phyloP scores from a whole-genome alignment of 768 basidiomycete genomes.

The Obba rivulosa region DNA sequence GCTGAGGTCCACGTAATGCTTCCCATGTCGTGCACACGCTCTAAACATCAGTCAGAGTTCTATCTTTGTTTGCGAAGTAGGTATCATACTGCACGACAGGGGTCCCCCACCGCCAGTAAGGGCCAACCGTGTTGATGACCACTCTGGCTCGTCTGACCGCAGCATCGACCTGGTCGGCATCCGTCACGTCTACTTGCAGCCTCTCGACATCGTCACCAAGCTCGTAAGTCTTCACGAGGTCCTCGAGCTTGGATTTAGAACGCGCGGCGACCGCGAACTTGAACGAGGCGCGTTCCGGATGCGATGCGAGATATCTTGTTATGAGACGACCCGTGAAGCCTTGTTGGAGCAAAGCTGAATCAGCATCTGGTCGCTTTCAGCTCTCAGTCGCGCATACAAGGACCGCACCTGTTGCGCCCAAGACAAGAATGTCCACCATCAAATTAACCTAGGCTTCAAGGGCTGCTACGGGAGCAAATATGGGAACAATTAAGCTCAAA shows the following conservation, averaged over 20 bases:
- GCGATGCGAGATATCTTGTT: conserved; percentile 56
- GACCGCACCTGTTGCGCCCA: conserved; percentile 57
- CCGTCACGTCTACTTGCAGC: conserved; percentile 57
- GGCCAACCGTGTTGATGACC: conserved; percentile 75
- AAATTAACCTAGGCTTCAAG: too few relatives aligned
- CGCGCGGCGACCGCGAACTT: conserved; percentile 67
- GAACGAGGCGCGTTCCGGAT: conserved; percentile 56
- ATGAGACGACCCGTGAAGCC: conserved; percentile 72
- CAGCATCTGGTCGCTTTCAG: not conserved
- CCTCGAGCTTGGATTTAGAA: conserved; percentile 55
- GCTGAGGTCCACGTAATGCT: conserved; percentile 84
- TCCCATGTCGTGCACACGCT: conserved; percentile 67
- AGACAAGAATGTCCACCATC: conserved; percentile 56
- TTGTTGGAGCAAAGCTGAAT: conserved; percentile 8
- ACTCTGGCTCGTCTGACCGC: conserved; percentile 56
- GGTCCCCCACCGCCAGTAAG: conserved; percentile 69
- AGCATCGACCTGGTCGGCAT: conserved; percentile 45
- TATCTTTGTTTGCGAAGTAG: not conserved
- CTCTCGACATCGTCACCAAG: conserved; percentile 37
- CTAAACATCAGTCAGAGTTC: conserved; percentile 24
- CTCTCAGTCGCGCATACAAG: not conserved
- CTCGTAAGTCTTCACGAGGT: conserved; percentile 40
- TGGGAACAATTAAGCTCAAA: too few relatives aligned
- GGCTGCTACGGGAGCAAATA: not conserved
- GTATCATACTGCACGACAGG: conserved; percentile 57